Percentiles rank a stretch among this genome's conserved stretches.
Conservation (phyloP, 805 yeast species). For the Komagataella mondaviorum region DNA sequence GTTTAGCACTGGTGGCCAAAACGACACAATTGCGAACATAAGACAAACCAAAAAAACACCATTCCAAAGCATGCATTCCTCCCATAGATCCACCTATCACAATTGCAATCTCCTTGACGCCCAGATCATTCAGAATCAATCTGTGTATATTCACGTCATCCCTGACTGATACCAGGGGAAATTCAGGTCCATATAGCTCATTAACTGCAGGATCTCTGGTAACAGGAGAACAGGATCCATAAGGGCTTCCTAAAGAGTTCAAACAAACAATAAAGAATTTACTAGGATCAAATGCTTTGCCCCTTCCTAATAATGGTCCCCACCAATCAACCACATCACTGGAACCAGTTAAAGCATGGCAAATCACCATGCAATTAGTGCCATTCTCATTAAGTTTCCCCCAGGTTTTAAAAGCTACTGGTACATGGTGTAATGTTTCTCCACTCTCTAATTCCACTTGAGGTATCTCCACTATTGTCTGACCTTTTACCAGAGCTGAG, state of each 20-base stretch:
- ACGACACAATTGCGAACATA: constrained; percentile 69
- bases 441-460: constrained; percentile 71
- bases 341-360: constrained; percentile 94
- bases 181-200: constrained; percentile 80
- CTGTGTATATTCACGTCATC: constrained; percentile 81
- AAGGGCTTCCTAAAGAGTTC: constrained; percentile 92
- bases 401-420: constrained; percentile 95
- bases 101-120: constrained; percentile 67
- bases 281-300: constrained; percentile 82
- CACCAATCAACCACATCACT: constrained; percentile 97
- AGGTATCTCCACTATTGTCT: constrained; percentile 69
- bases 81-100: constrained; percentile 99
- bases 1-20: constrained; percentile 86
- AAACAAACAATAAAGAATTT: constrained; percentile 77
- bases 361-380: constrained; percentile 76
- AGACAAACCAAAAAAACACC: constrained; percentile 53
- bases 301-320: constrained; percentile 88
- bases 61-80: constrained; percentile 91
- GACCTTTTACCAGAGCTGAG: constrained; percentile 58
- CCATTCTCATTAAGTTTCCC: constrained; percentile 61
- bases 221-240: constrained; percentile 89
- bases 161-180: constrained; percentile 86
- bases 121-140: constrained; percentile 63
- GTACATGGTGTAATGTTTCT: constrained; percentile 55
- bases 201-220: constrained; percentile 69